phyloP scores from a whole-genome alignment of 2,329 filamentous ascomycete genomes.

The Teratosphaeria nubilosa region DNA sequence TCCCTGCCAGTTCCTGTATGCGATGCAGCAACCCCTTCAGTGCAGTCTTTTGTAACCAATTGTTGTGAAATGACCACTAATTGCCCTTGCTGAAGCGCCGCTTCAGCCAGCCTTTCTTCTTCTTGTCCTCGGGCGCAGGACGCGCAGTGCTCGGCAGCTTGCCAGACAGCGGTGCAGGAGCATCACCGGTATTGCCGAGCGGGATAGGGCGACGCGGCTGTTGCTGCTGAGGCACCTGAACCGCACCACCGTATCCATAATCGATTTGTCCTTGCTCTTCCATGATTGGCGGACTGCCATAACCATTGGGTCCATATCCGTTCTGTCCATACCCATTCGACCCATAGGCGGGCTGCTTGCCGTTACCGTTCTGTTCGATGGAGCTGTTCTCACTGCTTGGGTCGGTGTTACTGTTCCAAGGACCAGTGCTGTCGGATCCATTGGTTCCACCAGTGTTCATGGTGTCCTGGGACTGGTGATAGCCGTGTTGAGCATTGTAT shows the following conservation, averaged over 20 bases:
- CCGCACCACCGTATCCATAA: constrained; percentile 6
- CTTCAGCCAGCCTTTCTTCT: constrained; percentile 85
- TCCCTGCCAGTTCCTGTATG: background rate
- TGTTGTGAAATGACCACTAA: background rate
- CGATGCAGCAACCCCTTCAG: background rate
- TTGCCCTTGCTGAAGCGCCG: constrained; percentile 64
- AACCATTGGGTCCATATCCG: constrained; percentile 25
- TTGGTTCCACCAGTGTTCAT: constrained; percentile 68
- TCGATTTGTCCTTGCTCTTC: constrained; percentile 5
- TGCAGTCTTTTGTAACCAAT: background rate
- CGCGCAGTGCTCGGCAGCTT: constrained; percentile 17
- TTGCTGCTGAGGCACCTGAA: constrained; percentile 5
- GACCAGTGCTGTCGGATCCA: constrained; percentile 60
- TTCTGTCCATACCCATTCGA: constrained; percentile 21
- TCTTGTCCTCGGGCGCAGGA: constrained; percentile 57
- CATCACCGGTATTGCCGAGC: constrained; percentile 14
- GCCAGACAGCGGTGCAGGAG: constrained; percentile 4
- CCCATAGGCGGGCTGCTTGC: constrained; percentile 18
- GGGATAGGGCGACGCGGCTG: constrained; percentile 20
- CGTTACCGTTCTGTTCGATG: constrained; percentile 52
- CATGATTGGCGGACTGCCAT: constrained; percentile 6
- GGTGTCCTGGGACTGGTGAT: constrained; percentile 78
- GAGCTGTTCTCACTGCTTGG: constrained; percentile 92
- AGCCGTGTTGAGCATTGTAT: constrained; percentile 38
- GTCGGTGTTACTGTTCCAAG: constrained; percentile 71